Base-by-base conservation (phyloP, 768 basidiomycete species). In the Coprinopsis sp. region DNA sequence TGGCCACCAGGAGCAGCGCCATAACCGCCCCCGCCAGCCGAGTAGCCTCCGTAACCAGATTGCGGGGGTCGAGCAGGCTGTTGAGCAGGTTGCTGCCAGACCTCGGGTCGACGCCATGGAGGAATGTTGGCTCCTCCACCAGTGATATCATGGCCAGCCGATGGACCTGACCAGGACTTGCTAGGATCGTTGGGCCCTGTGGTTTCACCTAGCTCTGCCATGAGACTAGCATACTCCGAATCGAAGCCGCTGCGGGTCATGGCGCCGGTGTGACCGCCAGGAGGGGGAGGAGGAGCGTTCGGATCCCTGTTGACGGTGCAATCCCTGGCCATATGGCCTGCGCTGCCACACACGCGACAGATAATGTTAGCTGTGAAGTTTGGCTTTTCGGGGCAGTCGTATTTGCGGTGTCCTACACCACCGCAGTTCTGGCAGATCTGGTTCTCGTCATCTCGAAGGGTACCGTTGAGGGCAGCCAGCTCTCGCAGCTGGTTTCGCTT, bases 291-390 rank as follows among this genome's bases (percentile, higher is more conserved):
- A 41, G 72, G 70, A 16, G 84, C 83, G 58, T 88, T 89, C 49
- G 90, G 87, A 65, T 93, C 90, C 61, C 83, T 91, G 68, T 91
- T 89, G 62, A 90, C 87, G 37, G 91, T 89, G 65, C 95, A 98
- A 69, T 98, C 95, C 56, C 94, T 85, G 40, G 94, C 95, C 95
- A 99, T 97, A 70, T 98, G 95, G 29, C 96, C 95, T 31, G 93
- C 92, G 59, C 91, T 94, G 51, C 95, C 95, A 66, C 96, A 99
- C 59, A 94, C 82, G 61, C 92, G 93, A 76, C 96, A 99, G 62
- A 97, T 95, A 73, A 99, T 94, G 74, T 95, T 95, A 71, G 96
- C 96, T 56, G 91, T 94, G 72, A 93, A 98, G 72, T 96, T 96
- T 66, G 89, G 84, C 67, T 96, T 91, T 70, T 97, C 91, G 14